Percentiles rank a stretch among this genome's conserved stretches.
Evolutionary conservation across 495 filamentous ascomycete species (phyloP).

Genomic region (Talaromyces adpressus): DNA sequence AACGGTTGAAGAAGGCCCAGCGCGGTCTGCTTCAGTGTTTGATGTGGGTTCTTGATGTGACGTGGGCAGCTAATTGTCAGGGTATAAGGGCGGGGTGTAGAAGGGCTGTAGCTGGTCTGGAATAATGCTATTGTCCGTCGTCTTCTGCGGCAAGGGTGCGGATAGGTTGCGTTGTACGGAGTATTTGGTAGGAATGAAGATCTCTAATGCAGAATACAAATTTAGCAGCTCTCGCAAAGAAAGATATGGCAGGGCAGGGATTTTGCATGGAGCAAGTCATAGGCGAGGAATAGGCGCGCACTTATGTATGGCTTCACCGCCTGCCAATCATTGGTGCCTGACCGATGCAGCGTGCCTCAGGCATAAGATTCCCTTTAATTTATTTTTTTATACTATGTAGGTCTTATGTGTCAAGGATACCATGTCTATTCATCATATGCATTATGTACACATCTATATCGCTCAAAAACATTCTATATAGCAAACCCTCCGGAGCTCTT

Average conservation of each 20-base stretch:
- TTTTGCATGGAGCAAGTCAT: slow-evolving; percentile 1
- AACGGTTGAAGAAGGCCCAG: neutral
- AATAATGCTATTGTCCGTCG: slow-evolving; percentile 1
- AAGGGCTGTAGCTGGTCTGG: neutral
- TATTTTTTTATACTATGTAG: neutral
- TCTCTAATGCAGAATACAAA: neutral
- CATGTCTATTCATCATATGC: neutral
- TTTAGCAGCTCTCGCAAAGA: neutral
- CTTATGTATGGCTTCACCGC: slow-evolving; percentile 7
- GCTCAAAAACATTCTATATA: slow-evolving; percentile 34
- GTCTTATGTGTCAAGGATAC: neutral
- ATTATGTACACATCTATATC: neutral
- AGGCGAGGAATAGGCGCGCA: slow-evolving; percentile 5
- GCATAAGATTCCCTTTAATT: neutral
- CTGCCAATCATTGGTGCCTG: slow-evolving; percentile 5
- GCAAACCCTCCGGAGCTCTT: slow-evolving; percentile 62
- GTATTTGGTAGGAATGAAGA: neutral
- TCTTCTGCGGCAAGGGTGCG: neutral
- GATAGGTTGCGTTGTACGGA: neutral
- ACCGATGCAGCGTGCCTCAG: neutral
- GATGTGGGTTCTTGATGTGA: slow-evolving; percentile 3
- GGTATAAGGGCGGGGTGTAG: neutral
- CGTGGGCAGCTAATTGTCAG: neutral
- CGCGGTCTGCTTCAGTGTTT: neutral
- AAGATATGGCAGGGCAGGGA: neutral